Percentiles rank a stretch among this genome's conserved stretches.
Evolutionary conservation across 352 stramenopile genomes (phyloP).

Genomic region (Globisporangium sylvaticum): DNA sequence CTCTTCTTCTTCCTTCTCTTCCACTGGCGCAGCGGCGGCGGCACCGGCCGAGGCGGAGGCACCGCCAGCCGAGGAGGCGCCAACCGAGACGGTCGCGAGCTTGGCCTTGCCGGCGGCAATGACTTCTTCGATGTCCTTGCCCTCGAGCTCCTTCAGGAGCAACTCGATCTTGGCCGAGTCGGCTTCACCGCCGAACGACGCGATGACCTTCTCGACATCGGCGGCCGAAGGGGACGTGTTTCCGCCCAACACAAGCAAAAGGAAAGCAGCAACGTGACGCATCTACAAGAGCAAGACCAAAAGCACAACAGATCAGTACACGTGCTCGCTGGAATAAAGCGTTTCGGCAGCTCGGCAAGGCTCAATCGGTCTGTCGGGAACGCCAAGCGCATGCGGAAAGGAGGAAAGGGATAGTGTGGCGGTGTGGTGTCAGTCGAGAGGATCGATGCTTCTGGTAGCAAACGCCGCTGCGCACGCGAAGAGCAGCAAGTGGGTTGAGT

Average conservation of each 20-base stretch:
- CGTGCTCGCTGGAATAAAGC: neutral
- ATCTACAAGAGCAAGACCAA: conserved; percentile 43
- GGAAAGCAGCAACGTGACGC: conserved; percentile 91
- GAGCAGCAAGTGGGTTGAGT: neutral
- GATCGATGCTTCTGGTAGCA: neutral
- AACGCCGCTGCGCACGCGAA: neutral
- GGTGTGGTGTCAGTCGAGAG: neutral
- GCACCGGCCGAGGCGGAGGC: conserved; percentile 26
- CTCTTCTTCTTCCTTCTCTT: conserved; percentile 74
- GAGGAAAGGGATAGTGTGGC: neutral
- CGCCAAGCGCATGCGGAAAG: neutral
- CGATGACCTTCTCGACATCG: conserved; percentile 84
- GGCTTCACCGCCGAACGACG: conserved; percentile 76
- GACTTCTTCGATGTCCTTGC: conserved; percentile 87
- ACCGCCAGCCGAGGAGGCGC: conserved; percentile 32
- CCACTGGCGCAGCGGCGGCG: conserved; percentile 34
- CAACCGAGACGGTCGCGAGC: conserved; percentile 77
- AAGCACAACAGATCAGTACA: neutral
- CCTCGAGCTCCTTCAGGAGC: conserved; percentile 85
- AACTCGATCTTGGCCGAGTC: conserved; percentile 76
- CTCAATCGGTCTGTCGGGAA: neutral
- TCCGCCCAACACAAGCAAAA: conserved; percentile 84
- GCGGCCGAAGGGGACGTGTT: conserved; percentile 70
- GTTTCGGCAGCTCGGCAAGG: neutral
- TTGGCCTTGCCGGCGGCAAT: conserved; percentile 83